A percentile compares a stretch with the other conserved stretches of the same genome.
These are phyloP conservation scores for Teunomyces stri DNA, from an alignment of 805 yeast species.

Conservation along the genomic window DNA sequence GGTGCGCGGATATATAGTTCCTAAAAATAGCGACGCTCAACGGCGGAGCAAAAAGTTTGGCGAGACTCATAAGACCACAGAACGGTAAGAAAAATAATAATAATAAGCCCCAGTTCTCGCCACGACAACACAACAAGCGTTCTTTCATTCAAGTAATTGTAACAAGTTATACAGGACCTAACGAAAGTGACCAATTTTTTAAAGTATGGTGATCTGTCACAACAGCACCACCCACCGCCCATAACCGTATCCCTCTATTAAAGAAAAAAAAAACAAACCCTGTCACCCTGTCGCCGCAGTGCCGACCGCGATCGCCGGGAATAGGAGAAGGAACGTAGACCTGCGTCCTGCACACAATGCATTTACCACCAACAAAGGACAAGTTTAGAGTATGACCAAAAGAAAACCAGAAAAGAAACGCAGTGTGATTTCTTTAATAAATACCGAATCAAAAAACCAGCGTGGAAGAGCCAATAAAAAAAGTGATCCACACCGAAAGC, in stretches of 20 bases:
- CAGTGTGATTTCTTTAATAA: no score
- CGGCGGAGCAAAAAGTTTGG: background rate
- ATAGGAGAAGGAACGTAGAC: background rate
- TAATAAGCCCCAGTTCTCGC: no score
- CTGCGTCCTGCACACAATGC: background rate
- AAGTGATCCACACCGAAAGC: no score
- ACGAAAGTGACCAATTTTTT: no score
- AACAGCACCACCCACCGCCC: background rate
- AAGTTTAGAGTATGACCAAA: background rate
- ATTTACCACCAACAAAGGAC: conserved; percentile 1
- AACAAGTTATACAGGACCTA: no score
- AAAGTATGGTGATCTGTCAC: no score
- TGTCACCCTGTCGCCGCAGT: background rate
- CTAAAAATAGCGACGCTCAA: background rate
- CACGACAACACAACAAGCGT: no score
- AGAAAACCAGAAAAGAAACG: background rate
- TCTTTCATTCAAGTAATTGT: no score
- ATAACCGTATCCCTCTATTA: background rate
- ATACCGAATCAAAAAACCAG: no score
- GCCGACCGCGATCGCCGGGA: conserved; percentile 5
- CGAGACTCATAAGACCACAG: background rate
- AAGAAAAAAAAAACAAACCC: background rate
- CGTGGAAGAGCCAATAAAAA: no score
- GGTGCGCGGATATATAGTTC: background rate
- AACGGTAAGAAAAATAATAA: no score